Base-by-base conservation (phyloP, 345 rosid genomes). In the Salix suchowensis region DNA sequence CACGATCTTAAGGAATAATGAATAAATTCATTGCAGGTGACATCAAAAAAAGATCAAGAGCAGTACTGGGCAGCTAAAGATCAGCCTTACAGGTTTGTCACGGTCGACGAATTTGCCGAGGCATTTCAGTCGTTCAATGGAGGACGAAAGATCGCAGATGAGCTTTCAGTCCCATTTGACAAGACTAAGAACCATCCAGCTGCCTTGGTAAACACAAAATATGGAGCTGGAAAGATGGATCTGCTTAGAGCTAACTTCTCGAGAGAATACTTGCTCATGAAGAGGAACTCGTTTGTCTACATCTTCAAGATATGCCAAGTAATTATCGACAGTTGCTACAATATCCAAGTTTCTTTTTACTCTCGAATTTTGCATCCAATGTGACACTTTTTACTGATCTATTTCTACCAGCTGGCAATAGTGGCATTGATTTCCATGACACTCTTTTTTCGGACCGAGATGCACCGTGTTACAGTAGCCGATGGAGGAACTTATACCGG, bases 41-140 rank as follows among this genome's bases (percentile, higher is more conserved):
- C 94, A 32, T 92, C 97, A 1, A 89, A 34, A 76, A 92, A 92
- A 71, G 97, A 92, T 79, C 95, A 92, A 72, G 72, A 77, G 58
- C 93, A 89, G 80, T 92, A 92, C 69, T 85, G 95, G 95, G 87
- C 76, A 46, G 71, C 65, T 37, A 75, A 39, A 82, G 86, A 87
- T 13, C 72, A 81, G 42, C 90, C 88, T 26, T 90, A 92, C 81
- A 72, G 80, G 68, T 91, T 82, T 74, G 73, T 92, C 34, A 74
- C 85, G 2, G 91, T 77, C 34, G 78, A 71, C 32, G 83, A 87
- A 77, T 91, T 92, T 24, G 80, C 83, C 21, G 86, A 87, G 80
- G 92, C 91, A 11, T 92, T 87, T 67, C 81, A 76, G 46, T 81
- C 79, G 15, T 84, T 83, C 70, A 81, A 84, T 24, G 79, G 81